These are phyloP conservation scores for Chaetomium sp. DNA, from an alignment of 2,329 filamentous ascomycete species.

Conservation along the genomic window DNA sequence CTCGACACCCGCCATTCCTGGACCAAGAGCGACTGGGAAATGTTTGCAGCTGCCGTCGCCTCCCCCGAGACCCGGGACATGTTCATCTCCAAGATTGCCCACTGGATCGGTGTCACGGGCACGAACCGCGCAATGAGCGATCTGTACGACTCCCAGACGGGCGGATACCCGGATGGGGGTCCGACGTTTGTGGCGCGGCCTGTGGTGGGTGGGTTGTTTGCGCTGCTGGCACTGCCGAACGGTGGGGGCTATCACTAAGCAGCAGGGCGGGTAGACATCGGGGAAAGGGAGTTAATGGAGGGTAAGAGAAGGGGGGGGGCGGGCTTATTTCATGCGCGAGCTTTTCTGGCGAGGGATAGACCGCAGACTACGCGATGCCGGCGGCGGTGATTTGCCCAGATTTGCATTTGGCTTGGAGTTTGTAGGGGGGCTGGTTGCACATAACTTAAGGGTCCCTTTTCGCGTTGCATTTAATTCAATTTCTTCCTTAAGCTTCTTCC, in stretches of 20 bases:
- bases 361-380: too few relatives aligned
- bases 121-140: slow-evolving; percentile 70
- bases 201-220: slow-evolving; percentile 75
- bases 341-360: too few relatives aligned
- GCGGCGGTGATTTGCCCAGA: too few relatives aligned
- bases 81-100: slow-evolving; percentile 63
- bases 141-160: slow-evolving; percentile 65
- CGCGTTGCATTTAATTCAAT: too few relatives aligned
- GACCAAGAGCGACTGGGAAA: slow-evolving; percentile 83
- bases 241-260: not conserved
- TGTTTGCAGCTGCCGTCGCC: slow-evolving; percentile 74
- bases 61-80: slow-evolving; percentile 51
- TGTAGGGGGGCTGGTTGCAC: too few relatives aligned
- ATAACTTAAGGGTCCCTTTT: too few relatives aligned
- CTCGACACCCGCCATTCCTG: slow-evolving; percentile 76
- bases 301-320: too few relatives aligned
- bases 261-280: too few relatives aligned
- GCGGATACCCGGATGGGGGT: slow-evolving; percentile 56
- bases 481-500: too few relatives aligned
- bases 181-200: slow-evolving; percentile 65
- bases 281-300: too few relatives aligned
- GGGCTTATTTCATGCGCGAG: too few relatives aligned
- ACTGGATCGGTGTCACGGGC: slow-evolving; percentile 68
- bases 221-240: slow-evolving; percentile 57
- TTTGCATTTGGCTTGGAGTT: too few relatives aligned